Base-by-base conservation (phyloP, 441 rosid genomes). In the Pelargonium citronellum region DNA sequence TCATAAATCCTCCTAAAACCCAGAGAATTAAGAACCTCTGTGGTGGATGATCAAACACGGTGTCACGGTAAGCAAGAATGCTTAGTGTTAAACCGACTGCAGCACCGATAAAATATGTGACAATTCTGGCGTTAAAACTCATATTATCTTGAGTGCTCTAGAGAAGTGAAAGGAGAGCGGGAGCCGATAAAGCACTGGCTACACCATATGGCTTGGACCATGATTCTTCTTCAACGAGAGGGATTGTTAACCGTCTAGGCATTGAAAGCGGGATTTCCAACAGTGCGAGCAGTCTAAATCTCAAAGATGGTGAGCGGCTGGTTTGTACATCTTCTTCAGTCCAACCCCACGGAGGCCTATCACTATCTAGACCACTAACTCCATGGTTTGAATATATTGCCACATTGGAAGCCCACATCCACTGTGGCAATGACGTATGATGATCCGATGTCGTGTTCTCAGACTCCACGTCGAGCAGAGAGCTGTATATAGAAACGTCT, bases 141-240 rank as follows among this genome's bases (percentile, higher is more conserved):
- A 57, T 15, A 57, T 57, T 57, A 5, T 57, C 24, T 57, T 57
- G 62, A 7, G 62, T 57, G 62, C 62, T 57, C 62, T 24, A 57
- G 11, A 57, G 20, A 57, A 57, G 17, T 0, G 62, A 24, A 13
- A 57, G 62, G 62, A 57, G 62, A 15, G 17, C 6, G 2, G 62
- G 62, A 57, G 62, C 19, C 62, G 17, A 17, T 15, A 19, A 57
- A 57, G 62, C 62, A 7, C 62, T 57, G 62, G 62, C 62, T 19
- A 57, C 62, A 1, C 16, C 62, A 16, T 57, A 57, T 8, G 62
- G 16, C 62, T 57, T 57, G 15, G 62, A 57, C 62, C 62, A 57
- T 19, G 22, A 15, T 57, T 57, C 62, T 19, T 57, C 62, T 57
- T 57, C 24, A 7, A 57, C 62, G 0, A 57, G 22, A 19, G 62